These are phyloP conservation scores for Fusarium xyrophilum DNA, from an alignment of 2,329 filamentous ascomycete genomes.

Conservation along the genomic window DNA sequence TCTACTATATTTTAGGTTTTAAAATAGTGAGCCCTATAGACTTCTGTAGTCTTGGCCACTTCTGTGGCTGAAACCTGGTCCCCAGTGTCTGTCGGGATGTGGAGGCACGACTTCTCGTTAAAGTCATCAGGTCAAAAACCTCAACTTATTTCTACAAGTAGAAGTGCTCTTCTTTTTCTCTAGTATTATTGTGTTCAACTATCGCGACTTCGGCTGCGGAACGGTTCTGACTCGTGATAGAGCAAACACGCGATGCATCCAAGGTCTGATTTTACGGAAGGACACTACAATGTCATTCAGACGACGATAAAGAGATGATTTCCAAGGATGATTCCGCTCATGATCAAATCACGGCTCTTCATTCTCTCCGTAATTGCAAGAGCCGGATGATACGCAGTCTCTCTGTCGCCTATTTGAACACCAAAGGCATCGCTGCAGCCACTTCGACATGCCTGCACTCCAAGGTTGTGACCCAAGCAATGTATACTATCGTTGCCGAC, in stretches of 20 bases:
- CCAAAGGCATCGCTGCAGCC: accelerated
- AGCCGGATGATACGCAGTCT: no score
- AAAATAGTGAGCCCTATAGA: no score
- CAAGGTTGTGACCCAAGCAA: accelerated
- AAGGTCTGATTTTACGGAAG: accelerated
- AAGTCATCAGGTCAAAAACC: not conserved
- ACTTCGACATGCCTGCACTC: accelerated
- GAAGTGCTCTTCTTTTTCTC: not conserved
- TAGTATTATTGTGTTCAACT: accelerated
- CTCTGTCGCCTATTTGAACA: not conserved
- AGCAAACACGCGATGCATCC: accelerated
- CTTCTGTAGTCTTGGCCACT: no score
- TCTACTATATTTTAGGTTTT: no score
- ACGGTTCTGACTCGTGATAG: not conserved
- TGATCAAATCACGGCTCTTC: accelerated
- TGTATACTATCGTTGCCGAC: accelerated
- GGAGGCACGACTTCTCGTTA: not conserved
- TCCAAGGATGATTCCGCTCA: accelerated
- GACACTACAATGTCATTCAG: no score
- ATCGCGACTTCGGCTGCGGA: no score
- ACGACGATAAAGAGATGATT: not conserved
- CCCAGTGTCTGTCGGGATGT: not conserved
- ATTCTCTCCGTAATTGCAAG: accelerated
- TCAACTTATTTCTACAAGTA: accelerated
- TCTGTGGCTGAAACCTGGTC: not conserved